Evolutionary conservation across 108 stramenopile genomes (phyloP).

Genomic region (Skeletonema marinoi): DNA sequence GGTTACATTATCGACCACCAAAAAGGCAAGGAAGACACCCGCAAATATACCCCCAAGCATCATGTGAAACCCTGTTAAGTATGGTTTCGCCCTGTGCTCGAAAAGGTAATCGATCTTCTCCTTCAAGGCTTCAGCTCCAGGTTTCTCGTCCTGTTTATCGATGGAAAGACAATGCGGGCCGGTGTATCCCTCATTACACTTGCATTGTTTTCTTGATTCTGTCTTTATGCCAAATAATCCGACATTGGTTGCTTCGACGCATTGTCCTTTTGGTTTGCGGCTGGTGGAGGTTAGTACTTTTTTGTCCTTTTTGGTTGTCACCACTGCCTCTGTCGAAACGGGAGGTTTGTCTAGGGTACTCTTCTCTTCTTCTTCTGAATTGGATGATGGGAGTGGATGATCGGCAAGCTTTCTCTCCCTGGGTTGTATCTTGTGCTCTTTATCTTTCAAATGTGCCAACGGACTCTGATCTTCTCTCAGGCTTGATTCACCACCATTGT

Average conservation of each 20-base stretch:
- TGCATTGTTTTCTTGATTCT: slow-evolving; percentile 53
- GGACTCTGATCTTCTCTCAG: slow-evolving; percentile 16
- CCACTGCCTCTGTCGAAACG: slow-evolving; percentile 27
- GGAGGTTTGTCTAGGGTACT: slow-evolving; percentile 21
- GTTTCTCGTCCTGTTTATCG: slow-evolving; percentile 63
- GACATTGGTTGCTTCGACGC: slow-evolving; percentile 11
- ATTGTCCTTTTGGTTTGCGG: slow-evolving; percentile 44
- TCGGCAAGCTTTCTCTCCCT: slow-evolving; percentile 5
- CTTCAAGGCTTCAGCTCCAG: slow-evolving; percentile 54
- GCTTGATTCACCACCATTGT: not conserved
- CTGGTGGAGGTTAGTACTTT: slow-evolving; percentile 16
- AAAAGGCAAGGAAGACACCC: slow-evolving; percentile 31
- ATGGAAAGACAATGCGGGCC: slow-evolving; percentile 80
- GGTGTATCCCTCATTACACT: slow-evolving; percentile 77
- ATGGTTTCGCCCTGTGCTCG: slow-evolving; percentile 27
- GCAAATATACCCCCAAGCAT: slow-evolving; percentile 26
- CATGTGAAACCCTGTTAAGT: slow-evolving; percentile 32
- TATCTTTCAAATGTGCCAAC: slow-evolving; percentile 4
- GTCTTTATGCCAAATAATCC: slow-evolving; percentile 38
- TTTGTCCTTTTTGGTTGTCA: slow-evolving; percentile 7
- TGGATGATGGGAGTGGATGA: too few relatives aligned
- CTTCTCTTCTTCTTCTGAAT: not conserved
- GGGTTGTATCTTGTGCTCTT: not conserved
- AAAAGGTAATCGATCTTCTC: slow-evolving; percentile 35
- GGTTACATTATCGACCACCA: slow-evolving; percentile 12